These are phyloP conservation scores for Cyclotella sp. DNA, from an alignment of 108 stramenopile species.

Conservation along the genomic window DNA sequence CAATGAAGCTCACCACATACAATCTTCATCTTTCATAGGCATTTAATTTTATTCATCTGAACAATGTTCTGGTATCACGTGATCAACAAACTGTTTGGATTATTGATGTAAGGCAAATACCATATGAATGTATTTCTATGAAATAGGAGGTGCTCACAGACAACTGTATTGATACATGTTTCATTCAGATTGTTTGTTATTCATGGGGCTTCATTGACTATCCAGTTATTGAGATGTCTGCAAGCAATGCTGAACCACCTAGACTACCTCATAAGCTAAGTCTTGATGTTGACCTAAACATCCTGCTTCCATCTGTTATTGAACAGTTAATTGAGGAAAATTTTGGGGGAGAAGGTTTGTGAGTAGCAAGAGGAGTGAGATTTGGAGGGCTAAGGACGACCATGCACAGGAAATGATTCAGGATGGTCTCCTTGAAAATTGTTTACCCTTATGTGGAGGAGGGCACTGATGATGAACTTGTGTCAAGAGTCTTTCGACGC, in stretches of 20 bases:
- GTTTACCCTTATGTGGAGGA: conserved; percentile 53
- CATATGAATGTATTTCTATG: background rate
- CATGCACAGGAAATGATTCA: conserved; percentile 57
- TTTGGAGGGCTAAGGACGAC: conserved; percentile 65
- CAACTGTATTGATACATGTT: background rate
- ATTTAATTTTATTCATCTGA: conserved; percentile 80
- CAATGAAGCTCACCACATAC: background rate
- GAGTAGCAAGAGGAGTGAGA: conserved; percentile 58
- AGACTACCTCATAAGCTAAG: conserved; percentile 61
- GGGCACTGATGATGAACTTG: conserved; percentile 39
- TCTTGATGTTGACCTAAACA: conserved; percentile 70
- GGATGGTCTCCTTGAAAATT: conserved; percentile 62
- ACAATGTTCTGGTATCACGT: conserved; percentile 79
- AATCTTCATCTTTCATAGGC: conserved; percentile 31
- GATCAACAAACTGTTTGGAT: conserved; percentile 63
- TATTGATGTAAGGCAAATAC: conserved; percentile 46
- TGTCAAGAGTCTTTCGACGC: conserved; percentile 34
- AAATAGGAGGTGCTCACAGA: background rate
- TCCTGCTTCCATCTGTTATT: conserved; percentile 67
- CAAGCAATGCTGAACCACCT: background rate
- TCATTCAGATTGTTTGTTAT: conserved; percentile 24
- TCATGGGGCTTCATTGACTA: conserved; percentile 2
- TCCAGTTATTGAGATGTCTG: conserved; percentile 12
- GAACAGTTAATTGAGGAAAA: conserved; percentile 77
- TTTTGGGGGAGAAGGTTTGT: conserved; percentile 68